These are phyloP conservation scores for Trypanosoma cruzi DNA, from an alignment of 208 protist species.

Conservation along the genomic window DNA sequence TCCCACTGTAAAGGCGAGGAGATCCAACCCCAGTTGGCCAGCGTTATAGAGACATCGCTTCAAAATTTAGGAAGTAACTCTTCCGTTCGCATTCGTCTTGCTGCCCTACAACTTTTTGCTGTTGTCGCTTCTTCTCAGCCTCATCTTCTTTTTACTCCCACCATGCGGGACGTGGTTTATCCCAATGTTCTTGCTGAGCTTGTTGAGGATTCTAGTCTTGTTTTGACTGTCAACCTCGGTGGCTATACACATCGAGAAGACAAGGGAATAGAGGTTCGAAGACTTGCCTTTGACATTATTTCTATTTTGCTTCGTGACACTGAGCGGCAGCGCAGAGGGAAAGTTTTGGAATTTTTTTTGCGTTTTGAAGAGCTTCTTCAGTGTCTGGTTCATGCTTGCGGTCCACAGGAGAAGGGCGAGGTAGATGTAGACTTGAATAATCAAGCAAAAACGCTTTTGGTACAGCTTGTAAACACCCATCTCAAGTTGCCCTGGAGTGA, in stretches of 20 bases:
- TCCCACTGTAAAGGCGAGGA: conserved; percentile 1
- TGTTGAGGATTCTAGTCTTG: conserved; percentile 42
- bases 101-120: conserved; percentile 44
- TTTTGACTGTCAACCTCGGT: conserved; percentile 84
- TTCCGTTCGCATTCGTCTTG: conserved; percentile 27
- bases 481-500: conserved; percentile 29
- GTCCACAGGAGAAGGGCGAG: conserved; percentile 42
- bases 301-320: conserved; percentile 73
- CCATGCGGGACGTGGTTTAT: conserved; percentile 30
- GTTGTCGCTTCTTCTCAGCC: conserved; percentile 34
- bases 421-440: conserved; percentile 48
- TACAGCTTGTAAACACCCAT: conserved; percentile 45
- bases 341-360: conserved; percentile 48
- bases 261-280: conserved; percentile 94
- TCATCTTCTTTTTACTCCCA: conserved; percentile 40
- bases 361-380: conserved; percentile 39
- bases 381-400: conserved; percentile 45
- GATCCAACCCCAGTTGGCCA: not conserved
- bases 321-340: conserved; percentile 26
- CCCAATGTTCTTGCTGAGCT: conserved; percentile 34
- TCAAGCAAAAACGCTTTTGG: conserved; percentile 43
- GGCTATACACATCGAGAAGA: conserved; percentile 95
- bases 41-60: conserved; percentile 16
- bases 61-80: conserved; percentile 20
- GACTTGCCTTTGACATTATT: conserved; percentile 95